Evolutionary conservation across 108 stramenopile species (phyloP), one percentile per base, ranked within the genome.

Genomic region (Nannochloropsis gaditana): DNA sequence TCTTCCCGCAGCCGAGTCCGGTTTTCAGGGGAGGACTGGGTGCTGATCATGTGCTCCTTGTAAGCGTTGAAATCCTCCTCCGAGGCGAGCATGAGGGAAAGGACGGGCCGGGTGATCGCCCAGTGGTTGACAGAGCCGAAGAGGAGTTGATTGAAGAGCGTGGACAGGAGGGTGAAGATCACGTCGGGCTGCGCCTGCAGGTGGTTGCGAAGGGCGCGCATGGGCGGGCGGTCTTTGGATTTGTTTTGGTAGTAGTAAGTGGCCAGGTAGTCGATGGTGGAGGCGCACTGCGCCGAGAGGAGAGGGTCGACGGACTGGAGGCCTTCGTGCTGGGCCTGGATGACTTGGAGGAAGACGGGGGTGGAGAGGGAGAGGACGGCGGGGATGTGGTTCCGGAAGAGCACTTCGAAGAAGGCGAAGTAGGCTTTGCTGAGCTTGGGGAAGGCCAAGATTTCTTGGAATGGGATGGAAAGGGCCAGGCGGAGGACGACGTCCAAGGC

Each of bases 31-130:
- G 83, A 81, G 43, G 95, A 91, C 89, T 99, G 98, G 3, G 96
- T 93, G 59, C 91, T 92, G 83, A 96, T 83, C 82, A 99, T 88
- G 86, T 96, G 93, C 80, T 95, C 93, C 92, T 95, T 96, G 95
- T 96, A 97, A 9, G 91, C 89, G 31, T 92, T 91, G 87, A 95
- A 99, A 73, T 88, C 84, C 84, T 84, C 90, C 90, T 97, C 97
- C 73, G 93, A 94, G 21, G 96, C 96, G 42, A 99, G 89, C 94
- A 97, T 94, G 41, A 97, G 92, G 91, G 94, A 94, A n/a, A 99
- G 93, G 95, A 99, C 96, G 9, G 98, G 98, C 43, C 96, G 92
- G 91, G 97, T 96, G 31, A 99, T 94, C 44, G 98, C 96, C 97
- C 97, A 99, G 86, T 97, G 98, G 87, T 96, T 97, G 50, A 96